A percentile compares a stretch with the other conserved stretches of the same genome.
These are phyloP conservation scores for Venturiaceae sp. DNA, from an alignment of 2,329 filamentous ascomycete species.

Conservation along the genomic window DNA sequence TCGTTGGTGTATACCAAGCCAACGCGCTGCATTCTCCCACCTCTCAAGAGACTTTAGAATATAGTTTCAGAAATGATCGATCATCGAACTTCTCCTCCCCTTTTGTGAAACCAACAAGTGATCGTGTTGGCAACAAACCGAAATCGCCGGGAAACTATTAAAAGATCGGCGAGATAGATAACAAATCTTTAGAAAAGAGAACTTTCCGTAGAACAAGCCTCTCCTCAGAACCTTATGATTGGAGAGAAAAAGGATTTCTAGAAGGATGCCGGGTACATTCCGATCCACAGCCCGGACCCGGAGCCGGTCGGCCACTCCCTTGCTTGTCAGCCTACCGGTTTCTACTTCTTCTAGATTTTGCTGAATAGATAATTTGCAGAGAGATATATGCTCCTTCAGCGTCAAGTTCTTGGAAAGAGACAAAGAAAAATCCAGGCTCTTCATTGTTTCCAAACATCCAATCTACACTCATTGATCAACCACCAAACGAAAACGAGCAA, in stretches of 20 bases:
- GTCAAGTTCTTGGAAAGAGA: not conserved
- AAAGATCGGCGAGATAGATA: not conserved
- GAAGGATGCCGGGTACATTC: not conserved
- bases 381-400: not conserved
- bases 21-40: too few relatives aligned
- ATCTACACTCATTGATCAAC: not conserved
- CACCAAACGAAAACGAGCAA: not conserved
- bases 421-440: not conserved
- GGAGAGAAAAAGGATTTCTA: not conserved
- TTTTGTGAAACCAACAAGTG: not conserved
- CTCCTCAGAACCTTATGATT: not conserved
- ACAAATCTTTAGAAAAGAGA: not conserved
- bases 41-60: too few relatives aligned
- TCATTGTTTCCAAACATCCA: not conserved
- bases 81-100: not conserved
- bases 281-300: not conserved
- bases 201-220: not conserved
- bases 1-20: not conserved
- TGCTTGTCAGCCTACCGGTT: not conserved
- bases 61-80: not conserved
- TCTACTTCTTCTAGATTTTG: not conserved
- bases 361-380: not conserved
- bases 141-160: not conserved
- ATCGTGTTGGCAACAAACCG: not conserved
- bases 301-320: not conserved